Base-by-base conservation (phyloP, 164 flowering plant genomes). In the Tinospora cordifolia region DNA sequence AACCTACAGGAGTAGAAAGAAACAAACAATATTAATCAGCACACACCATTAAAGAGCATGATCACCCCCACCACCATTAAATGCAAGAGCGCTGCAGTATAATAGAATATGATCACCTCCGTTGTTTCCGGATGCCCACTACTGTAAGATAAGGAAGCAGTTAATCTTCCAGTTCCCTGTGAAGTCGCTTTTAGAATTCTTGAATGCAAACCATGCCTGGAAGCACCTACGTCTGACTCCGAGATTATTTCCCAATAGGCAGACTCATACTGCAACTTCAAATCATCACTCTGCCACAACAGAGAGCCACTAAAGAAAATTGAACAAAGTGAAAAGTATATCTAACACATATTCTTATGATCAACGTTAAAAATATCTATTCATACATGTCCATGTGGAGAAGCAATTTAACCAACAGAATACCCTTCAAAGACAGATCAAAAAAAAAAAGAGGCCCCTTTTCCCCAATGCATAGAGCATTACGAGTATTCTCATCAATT, bases 131-230 rank as follows among this genome's bases (percentile, higher is more conserved):
- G 59, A 67, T 75, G 71, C 60, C 84, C 86, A 68, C 74, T 75
- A 67, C 54, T 79, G 74, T 87, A 92, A 47, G 81, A 67, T 75
- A 94, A 80, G 63, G 93, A 82, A 71, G 92, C 98, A 24, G 83
- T 79, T 71, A 94, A 75, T 72, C 85, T 86, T 72, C 90, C 97
- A 63, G 84, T 69, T 44, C 98, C 98, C 63, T 67, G 80, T 36
- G 90, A 84, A 63, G 76, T 76, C 71, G 97, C 82, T 71, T 81
- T 75, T 65, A 92, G 72, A 59, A 88, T 78, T 85, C 84, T 81
- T 44, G 84, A 79, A 73, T 25, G 69, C 88, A 83, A 81, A 66
- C 84, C 86, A 73, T 83, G 78, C 65, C 75, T 80, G 24, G 69
- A 72, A 22, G 74, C 72, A 74, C 75, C 51, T 67, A 75, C 75